A percentile compares a stretch with the other conserved stretches of the same genome.
Evolutionary conservation across 2,329 filamentous ascomycete genomes (phyloP).

Genomic region (Blastomyces parvus): DNA sequence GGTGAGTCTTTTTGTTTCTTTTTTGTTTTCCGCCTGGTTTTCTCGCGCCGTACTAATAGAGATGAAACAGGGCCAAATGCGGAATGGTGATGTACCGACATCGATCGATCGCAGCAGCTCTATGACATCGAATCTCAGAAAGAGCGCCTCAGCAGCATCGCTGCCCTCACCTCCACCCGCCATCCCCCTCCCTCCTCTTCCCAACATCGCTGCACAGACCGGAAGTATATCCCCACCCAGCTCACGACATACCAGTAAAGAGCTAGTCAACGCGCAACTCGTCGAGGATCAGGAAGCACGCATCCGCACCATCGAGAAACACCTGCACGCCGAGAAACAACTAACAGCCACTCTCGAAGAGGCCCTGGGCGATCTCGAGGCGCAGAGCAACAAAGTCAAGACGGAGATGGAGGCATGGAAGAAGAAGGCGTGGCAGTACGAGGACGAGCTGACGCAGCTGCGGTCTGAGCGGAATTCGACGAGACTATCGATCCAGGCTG

Average conservation of each 20-base stretch:
- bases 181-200: slow-evolving; percentile 89
- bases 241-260: slow-evolving; percentile 71
- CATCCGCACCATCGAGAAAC: slow-evolving; percentile 93
- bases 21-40: neutral
- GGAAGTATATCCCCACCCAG: slow-evolving; percentile 49
- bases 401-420: slow-evolving; percentile 82
- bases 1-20: slow-evolving; percentile 42
- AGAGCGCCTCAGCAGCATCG: slow-evolving; percentile 71
- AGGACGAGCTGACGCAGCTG: slow-evolving; percentile 49
- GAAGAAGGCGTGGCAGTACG: slow-evolving; percentile 69
- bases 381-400: slow-evolving; percentile 84
- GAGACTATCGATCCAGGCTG: slow-evolving; percentile 66
- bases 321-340: slow-evolving; percentile 90
- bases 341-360: slow-evolving; percentile 92
- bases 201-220: slow-evolving; percentile 49
- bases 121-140: slow-evolving; percentile 62
- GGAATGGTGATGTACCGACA: slow-evolving; percentile 29
- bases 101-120: slow-evolving; percentile 49
- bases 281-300: slow-evolving; percentile 93
- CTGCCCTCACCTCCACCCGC: slow-evolving; percentile 89
- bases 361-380: slow-evolving; percentile 86
- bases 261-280: slow-evolving; percentile 66
- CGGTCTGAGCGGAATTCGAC: slow-evolving; percentile 51
- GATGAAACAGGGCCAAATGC: slow-evolving; percentile 30
- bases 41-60: slow-evolving; percentile 4